phyloP scores from a whole-genome alignment of 768 basidiomycete species.

The Panellus pusillus region DNA sequence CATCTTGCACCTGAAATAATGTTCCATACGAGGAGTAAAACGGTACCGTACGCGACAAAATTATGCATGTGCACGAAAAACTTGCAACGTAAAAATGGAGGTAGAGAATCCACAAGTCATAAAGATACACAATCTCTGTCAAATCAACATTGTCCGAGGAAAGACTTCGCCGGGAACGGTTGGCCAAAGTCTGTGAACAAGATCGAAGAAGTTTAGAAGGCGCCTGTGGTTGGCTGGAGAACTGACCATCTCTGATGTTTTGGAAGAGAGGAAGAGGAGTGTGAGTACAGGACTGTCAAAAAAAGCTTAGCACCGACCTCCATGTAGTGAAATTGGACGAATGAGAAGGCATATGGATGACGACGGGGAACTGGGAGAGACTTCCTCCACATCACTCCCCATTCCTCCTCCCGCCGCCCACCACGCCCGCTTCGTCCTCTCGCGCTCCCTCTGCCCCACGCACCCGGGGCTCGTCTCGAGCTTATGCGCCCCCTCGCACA shows the following conservation, averaged over 20 bases:
- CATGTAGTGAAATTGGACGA: conserved; percentile 69
- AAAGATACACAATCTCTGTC: conserved; percentile 13
- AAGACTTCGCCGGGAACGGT: conserved; percentile 65
- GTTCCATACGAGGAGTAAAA: background rate
- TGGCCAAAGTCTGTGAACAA: conserved; percentile 51
- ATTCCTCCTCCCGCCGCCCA: background rate
- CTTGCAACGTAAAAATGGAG: too few relatives aligned
- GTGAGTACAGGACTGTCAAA: too few relatives aligned
- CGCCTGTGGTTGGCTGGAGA: background rate
- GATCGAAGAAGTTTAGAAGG: background rate
- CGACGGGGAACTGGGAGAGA: too few relatives aligned
- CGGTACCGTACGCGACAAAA: too few relatives aligned
- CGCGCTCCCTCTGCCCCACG: too few relatives aligned
- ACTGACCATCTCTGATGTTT: background rate
- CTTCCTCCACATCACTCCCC: background rate
- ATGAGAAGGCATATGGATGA: background rate
- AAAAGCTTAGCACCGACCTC: conserved; percentile 25
- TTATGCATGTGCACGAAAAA: too few relatives aligned
- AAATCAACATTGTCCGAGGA: conserved; percentile 61
- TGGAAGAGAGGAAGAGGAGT: too few relatives aligned
- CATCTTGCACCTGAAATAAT: too few relatives aligned
- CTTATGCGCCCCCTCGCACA: too few relatives aligned
- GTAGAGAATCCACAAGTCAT: too few relatives aligned
- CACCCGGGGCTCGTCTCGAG: too few relatives aligned
- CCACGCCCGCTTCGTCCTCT: background rate